Evolutionary conservation across 2,329 filamentous ascomycete genomes (phyloP).

Genomic region (Akanthomyces dipterigenus): DNA sequence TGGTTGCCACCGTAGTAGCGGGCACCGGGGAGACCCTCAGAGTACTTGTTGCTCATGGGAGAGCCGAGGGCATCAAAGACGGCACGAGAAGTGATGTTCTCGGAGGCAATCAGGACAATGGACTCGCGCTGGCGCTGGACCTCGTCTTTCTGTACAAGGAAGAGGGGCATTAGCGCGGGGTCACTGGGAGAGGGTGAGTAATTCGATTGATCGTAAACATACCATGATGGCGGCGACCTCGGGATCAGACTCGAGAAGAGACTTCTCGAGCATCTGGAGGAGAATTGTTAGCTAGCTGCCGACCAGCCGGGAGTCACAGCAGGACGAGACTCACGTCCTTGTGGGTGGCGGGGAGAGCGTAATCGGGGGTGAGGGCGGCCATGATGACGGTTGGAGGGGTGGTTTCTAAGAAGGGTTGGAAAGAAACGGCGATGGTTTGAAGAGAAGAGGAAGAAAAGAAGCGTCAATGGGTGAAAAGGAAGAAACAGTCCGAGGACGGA

Average conservation of each 20-base stretch:
- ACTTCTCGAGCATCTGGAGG: slow-evolving; percentile 85
- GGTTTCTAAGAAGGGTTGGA: not conserved
- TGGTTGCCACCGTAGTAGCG: slow-evolving; percentile 99
- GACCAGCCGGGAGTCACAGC: not conserved
- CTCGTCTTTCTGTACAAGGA: slow-evolving; percentile 66
- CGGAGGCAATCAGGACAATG: slow-evolving; percentile 96
- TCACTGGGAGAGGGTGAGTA: not conserved
- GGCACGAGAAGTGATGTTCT: slow-evolving; percentile 97
- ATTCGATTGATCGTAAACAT: slow-evolving; percentile 26
- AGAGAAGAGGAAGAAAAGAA: slow-evolving; percentile 3
- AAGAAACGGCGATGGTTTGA: slow-evolving; percentile 7
- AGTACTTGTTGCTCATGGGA: slow-evolving; percentile 98
- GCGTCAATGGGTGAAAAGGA: not conserved
- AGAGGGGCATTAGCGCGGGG: slow-evolving; percentile 25
- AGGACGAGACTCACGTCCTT: slow-evolving; percentile 40
- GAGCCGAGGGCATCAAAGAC: slow-evolving; percentile 96
- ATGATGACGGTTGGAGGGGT: slow-evolving; percentile 25
- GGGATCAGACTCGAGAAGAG: slow-evolving; percentile 82
- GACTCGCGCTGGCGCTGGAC: slow-evolving; percentile 97
- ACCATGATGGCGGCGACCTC: slow-evolving; percentile 98
- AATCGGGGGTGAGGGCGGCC: slow-evolving; percentile 36
- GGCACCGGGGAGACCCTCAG: slow-evolving; percentile 94
- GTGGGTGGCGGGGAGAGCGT: slow-evolving; percentile 48
- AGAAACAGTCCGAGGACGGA: not conserved
- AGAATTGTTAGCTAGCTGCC: slow-evolving; percentile 21